Percentiles rank a stretch among this genome's conserved stretches.
Conservation (phyloP, 306 rosid species). For the Macrotyloma uniflorum region DNA sequence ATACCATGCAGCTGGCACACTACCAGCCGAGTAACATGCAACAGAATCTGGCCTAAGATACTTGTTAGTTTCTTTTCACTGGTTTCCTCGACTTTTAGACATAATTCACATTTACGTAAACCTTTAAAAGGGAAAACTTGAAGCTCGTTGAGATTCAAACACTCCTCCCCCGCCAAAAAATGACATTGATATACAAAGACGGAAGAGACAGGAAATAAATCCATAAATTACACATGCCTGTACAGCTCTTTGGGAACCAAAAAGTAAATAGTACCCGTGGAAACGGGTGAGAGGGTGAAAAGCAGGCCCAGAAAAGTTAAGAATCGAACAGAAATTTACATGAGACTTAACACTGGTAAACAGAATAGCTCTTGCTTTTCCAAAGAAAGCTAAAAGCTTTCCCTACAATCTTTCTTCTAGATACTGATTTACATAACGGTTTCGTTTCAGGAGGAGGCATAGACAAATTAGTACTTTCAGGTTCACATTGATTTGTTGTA, state of each 20-base stretch:
- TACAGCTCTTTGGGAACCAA: conserved; percentile 56
- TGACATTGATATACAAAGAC: conserved; percentile 39
- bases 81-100: not conserved
- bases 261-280: conserved; percentile 35
- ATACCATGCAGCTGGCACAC: not conserved
- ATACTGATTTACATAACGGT: conserved; percentile 63
- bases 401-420: conserved; percentile 71
- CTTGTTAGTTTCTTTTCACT: not conserved
- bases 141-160: not conserved
- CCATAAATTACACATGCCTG: conserved; percentile 66
- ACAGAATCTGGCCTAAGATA: not conserved
- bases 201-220: conserved; percentile 31
- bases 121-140: conserved; percentile 23
- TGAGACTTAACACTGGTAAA: conserved; percentile 64
- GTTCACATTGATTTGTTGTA: not conserved
- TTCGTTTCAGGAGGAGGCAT: conserved; percentile 53
- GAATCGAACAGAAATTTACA: conserved; percentile 57
- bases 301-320: conserved; percentile 25
- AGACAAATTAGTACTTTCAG: conserved; percentile 43
- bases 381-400: conserved; percentile 71
- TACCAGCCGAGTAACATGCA: not conserved
- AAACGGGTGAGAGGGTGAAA: conserved; percentile 29
- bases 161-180: not conserved
- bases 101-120: conserved; percentile 12
- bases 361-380: conserved; percentile 81